A percentile compares a stretch with the other conserved stretches of the same genome.
phyloP scores from a whole-genome alignment of 371 early-diverging fungal genomes.

The Rhizomucor miehei region DNA sequence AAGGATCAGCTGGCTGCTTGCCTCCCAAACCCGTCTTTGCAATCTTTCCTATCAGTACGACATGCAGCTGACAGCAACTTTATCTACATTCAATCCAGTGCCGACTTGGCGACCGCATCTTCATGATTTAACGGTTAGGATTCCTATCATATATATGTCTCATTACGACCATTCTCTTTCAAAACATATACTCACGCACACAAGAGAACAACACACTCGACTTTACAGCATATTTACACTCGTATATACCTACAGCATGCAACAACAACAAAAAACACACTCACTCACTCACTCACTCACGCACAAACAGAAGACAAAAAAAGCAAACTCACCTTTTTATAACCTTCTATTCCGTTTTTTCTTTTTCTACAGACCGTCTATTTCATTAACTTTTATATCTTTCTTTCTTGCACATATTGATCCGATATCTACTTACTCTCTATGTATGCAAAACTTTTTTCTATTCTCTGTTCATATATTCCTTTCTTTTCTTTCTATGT shows the following conservation, averaged over 20 bases:
- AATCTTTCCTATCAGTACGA: not conserved
- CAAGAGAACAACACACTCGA: too few species aligned
- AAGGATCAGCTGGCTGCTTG: constrained; percentile 9
- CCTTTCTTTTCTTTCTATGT: not conserved
- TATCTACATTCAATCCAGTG: not conserved
- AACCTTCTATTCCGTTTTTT: not conserved
- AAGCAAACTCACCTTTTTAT: too few species aligned
- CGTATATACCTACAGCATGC: too few species aligned
- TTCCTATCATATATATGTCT: not conserved
- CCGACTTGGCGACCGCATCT: constrained; percentile 5
- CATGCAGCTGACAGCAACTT: not conserved
- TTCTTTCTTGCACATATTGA: constrained; percentile 4
- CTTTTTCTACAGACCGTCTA: not conserved
- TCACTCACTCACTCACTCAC: too few species aligned
- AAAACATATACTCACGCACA: too few species aligned
- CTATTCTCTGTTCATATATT: not conserved
- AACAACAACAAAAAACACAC: too few species aligned
- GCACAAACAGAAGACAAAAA: too few species aligned
- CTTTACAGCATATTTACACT: too few species aligned
- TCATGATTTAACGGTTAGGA: not conserved
- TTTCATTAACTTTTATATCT: not conserved
- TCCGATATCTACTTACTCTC: not conserved
- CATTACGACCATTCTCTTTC: not conserved
- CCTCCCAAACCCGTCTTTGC: constrained; percentile 7
- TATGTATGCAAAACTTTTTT: constrained; percentile 3